Conservation (phyloP, 1,284 basidiomycete species). For the Leccinum fallax region DNA sequence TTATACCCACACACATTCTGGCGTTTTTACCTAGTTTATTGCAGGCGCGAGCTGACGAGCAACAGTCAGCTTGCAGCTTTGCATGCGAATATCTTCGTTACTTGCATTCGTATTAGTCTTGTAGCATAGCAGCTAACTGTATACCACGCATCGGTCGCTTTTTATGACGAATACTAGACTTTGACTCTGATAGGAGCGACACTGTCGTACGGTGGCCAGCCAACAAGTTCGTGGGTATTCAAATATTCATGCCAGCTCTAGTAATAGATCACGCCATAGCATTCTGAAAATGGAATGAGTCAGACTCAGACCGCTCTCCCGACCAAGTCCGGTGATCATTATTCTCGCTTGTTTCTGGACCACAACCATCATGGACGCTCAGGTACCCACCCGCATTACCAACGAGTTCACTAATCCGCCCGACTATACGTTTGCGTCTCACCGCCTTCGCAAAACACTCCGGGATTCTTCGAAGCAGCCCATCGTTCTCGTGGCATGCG, state of each 20-base stretch:
- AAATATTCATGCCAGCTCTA: slow-evolving; percentile 2
- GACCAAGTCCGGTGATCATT: slow-evolving; percentile 1
- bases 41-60: slow-evolving; percentile 3
- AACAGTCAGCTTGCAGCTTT: slow-evolving; percentile 9
- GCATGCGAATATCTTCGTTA: slow-evolving; percentile 6
- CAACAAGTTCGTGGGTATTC: slow-evolving; percentile 24
- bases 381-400: slow-evolving; percentile 22
- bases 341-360: slow-evolving; percentile 17
- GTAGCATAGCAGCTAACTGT: slow-evolving; percentile 31
- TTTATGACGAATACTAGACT: slow-evolving; percentile 2
- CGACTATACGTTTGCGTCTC: slow-evolving; percentile 65
- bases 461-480: slow-evolving; percentile 69
- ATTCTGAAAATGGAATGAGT: neutral
- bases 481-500: slow-evolving; percentile 77
- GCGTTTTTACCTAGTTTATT: slow-evolving; percentile 3
- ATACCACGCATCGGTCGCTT: slow-evolving; percentile 17
- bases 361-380: slow-evolving; percentile 32
- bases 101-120: slow-evolving; percentile 18
- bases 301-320: slow-evolving; percentile 1
- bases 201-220: neutral
- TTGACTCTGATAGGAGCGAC: neutral
- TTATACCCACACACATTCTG: slow-evolving; percentile 21
- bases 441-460: slow-evolving; percentile 60
- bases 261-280: slow-evolving; percentile 11
- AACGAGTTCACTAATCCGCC: slow-evolving; percentile 52